These are phyloP conservation scores for Lachnum nothofagi DNA, from an alignment of 2,329 filamentous ascomycete species.

Conservation along the genomic window DNA sequence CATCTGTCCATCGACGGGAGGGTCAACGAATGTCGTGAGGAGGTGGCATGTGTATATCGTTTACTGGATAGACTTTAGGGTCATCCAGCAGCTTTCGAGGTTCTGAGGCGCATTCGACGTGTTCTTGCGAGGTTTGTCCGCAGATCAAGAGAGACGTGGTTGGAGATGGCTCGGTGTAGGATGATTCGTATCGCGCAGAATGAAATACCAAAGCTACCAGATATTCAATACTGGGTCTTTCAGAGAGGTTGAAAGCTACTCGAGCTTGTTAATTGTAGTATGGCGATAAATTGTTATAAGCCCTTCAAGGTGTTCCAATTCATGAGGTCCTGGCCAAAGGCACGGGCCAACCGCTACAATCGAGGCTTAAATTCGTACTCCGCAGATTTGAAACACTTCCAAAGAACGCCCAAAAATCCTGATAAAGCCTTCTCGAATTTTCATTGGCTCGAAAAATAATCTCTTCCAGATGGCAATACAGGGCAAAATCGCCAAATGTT, in stretches of 20 bases:
- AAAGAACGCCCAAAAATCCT: background rate
- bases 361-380: background rate
- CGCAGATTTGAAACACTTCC: background rate
- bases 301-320: no score
- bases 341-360: background rate
- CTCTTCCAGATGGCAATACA: background rate
- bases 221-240: no score
- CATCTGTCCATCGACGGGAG: conserved; percentile 32
- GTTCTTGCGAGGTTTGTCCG: background rate
- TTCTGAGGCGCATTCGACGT: conserved; percentile 4
- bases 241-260: no score
- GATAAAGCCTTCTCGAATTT: no score
- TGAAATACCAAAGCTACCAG: no score
- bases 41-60: conserved; percentile 29
- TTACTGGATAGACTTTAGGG: conserved; percentile 18
- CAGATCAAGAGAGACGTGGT: background rate
- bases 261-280: no score
- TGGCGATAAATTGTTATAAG: no score
- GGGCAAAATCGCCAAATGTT: no score
- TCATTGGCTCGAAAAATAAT: background rate
- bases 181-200: no score
- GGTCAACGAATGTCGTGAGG: conserved; percentile 24
- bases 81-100: conserved; percentile 15
- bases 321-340: no score
- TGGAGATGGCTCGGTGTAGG: no score